phyloP scores from a whole-genome alignment of 202 grass and related monocot genomes.

The Carex arenaria region DNA sequence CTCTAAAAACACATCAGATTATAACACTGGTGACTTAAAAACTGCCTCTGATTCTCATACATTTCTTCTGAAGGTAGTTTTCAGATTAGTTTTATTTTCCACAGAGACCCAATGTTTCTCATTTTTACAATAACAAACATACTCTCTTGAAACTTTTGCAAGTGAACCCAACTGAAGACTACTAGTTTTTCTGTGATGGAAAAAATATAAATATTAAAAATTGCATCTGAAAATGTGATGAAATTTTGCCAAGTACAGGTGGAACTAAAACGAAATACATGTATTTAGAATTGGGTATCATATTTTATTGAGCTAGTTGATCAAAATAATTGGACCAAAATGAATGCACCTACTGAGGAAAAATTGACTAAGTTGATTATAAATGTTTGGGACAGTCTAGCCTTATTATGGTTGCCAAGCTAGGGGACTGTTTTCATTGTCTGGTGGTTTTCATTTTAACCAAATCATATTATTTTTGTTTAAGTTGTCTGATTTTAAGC shows the following conservation, averaged over 20 bases:
- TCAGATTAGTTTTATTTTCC: background rate
- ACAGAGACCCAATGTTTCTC: background rate
- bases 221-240: background rate
- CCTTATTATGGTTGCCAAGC: background rate
- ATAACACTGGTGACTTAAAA: constrained; percentile 71
- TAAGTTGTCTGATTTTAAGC: background rate
- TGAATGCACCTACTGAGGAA: background rate
- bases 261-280: background rate
- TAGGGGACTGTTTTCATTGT: background rate
- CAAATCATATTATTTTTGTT: background rate
- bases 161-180: background rate
- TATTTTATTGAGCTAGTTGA: background rate
- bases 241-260: background rate
- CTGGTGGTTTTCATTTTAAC: background rate
- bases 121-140: background rate
- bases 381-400: background rate
- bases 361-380: background rate
- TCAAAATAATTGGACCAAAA: background rate
- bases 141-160: background rate
- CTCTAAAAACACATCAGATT: constrained; percentile 60
- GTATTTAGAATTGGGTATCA: background rate
- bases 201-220: background rate
- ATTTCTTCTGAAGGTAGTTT: constrained; percentile 81
- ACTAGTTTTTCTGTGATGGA: background rate
- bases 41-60: constrained; percentile 88